Percentiles rank a stretch among this genome's conserved stretches.
Conservation (phyloP, 1,284 basidiomycete genomes). For the Dichomitus squalens region DNA sequence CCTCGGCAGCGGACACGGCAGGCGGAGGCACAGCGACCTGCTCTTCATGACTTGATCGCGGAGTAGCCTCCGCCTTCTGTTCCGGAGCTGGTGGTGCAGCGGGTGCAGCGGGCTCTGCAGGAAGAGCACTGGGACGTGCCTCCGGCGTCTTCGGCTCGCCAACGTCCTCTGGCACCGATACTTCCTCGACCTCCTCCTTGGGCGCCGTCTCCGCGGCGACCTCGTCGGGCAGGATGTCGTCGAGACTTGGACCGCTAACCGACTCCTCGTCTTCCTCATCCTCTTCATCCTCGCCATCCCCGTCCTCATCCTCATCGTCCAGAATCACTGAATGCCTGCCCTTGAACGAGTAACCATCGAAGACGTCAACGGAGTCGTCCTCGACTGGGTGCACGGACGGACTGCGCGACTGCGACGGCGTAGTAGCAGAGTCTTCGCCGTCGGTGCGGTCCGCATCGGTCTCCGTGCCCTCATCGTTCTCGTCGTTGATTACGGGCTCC, state of each 20-base stretch:
- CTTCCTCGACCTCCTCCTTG: constrained; percentile 30
- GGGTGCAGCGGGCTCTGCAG: constrained; percentile 29
- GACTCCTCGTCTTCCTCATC: constrained; percentile 36
- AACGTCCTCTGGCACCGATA: constrained; percentile 36
- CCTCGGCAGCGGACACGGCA: constrained; percentile 15
- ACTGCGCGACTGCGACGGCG: constrained; percentile 73
- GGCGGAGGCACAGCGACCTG: background rate
- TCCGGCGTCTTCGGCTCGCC: constrained; percentile 75
- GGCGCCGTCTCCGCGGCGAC: constrained; percentile 8
- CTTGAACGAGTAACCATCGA: constrained; percentile 90
- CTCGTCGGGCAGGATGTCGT: constrained; percentile 28
- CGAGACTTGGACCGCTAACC: constrained; percentile 26
- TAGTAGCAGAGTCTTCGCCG: constrained; percentile 69
- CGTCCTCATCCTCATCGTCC: constrained; percentile 67
- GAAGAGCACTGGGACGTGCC: constrained; percentile 53
- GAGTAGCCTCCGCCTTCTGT: constrained; percentile 17
- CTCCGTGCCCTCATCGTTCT: constrained; percentile 46
- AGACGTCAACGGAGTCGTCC: constrained; percentile 68
- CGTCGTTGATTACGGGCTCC: constrained; percentile 84
- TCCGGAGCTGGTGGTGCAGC: constrained; percentile 9
- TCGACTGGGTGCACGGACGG: constrained; percentile 59
- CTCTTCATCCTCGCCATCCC: constrained; percentile 44
- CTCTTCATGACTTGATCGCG: constrained; percentile 18
- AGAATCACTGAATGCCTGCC: constrained; percentile 78
- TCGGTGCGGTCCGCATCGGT: constrained; percentile 75